Base-by-base conservation (phyloP, 495 filamentous ascomycete species). In the Clavariopsis aquatica region DNA sequence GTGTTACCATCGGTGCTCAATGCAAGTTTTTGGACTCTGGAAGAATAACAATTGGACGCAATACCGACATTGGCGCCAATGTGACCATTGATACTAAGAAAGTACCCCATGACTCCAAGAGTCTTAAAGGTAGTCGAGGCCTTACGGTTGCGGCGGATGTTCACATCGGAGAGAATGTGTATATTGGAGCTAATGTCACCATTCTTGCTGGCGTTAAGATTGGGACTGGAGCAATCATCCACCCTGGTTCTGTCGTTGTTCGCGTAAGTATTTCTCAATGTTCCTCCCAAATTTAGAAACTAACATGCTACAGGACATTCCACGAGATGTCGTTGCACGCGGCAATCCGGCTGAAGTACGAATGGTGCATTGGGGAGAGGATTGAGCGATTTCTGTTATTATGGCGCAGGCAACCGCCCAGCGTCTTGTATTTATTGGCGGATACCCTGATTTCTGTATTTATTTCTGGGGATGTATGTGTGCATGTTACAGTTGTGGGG, bases 1-100 rank as follows among this genome's bases (percentile, higher is more conserved):
- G 94, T 70, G 91, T 94, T 7, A 83, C 87, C 65, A 92, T 98
- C 62, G 90, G 89, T 10, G 83, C 89, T 49, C 91, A 92, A 67
- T 98, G 94, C 72, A 84, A 87, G 12, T 89, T 98, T 70, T 83
- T 93, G 53, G 94, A 98, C 70, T 87, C 91, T 34, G 84, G 84
- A 62, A 73, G 77, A 46, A 84, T 91, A 62, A 85, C 78, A 19
- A 91, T 98, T 67, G 93, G 94, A 1, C 85, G 87, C 61, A 86
- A 90, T 22, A 90, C 88, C 72, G 88, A 86, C 62, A 82, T 98
- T 68, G 91, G 91, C 23, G 89, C 92, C 2, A 91, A 93, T 65
- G 94, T 96, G 51, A 93, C 86, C 54, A 87, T 98, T 55, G 88
- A 93, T 65, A 69, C 65, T n/a, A 89, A 87, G 26, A 92, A 85